A percentile compares a stretch with the other conserved stretches of the same genome.
Conservation (phyloP, 1,284 basidiomycete genomes). For the Volvariella surrecta region DNA sequence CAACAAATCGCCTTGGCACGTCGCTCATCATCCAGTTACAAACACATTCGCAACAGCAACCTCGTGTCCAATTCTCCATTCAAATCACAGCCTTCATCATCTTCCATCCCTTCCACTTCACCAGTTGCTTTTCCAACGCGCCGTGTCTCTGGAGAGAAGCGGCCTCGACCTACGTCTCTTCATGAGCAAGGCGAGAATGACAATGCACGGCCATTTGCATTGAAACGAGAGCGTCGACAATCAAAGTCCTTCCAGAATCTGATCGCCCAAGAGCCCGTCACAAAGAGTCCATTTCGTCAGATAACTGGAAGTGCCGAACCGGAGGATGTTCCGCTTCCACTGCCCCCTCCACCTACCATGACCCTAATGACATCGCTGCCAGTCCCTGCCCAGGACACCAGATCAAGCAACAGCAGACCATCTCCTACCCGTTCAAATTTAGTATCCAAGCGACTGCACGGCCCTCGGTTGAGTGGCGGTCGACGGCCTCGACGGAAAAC, state of each 20-base stretch:
- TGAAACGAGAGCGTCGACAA: conserved; percentile 69
- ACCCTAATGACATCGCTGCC: conserved; percentile 17
- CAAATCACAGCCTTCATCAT: conserved; percentile 52
- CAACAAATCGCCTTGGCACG: conserved; percentile 47
- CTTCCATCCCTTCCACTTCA: conserved; percentile 30
- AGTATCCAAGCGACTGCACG: conserved; percentile 75
- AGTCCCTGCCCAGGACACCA: conserved; percentile 17
- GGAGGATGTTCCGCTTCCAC: conserved; percentile 15
- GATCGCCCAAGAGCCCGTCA: conserved; percentile 70
- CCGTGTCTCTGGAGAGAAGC: conserved; percentile 65
- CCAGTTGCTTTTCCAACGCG: conserved; percentile 28
- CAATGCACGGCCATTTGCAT: conserved; percentile 62
- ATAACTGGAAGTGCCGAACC: background rate
- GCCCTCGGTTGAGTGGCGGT: conserved; percentile 60
- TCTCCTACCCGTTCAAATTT: conserved; percentile 68
- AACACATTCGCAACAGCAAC: conserved; percentile 72
- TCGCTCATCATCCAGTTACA: conserved; percentile 76
- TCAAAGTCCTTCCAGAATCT: conserved; percentile 71
- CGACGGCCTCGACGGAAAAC: conserved; percentile 62
- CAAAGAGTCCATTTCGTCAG: conserved; percentile 75
- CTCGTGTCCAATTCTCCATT: conserved; percentile 89
- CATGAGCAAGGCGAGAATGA: conserved; percentile 58
- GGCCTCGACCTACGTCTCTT: conserved; percentile 58
- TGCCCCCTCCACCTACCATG: conserved; percentile 14
- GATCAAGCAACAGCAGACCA: conserved; percentile 19